Evolutionary conservation across 108 stramenopile species (phyloP), one percentile per base, ranked within the genome.

Genomic region (Discostella stelligeroides): DNA sequence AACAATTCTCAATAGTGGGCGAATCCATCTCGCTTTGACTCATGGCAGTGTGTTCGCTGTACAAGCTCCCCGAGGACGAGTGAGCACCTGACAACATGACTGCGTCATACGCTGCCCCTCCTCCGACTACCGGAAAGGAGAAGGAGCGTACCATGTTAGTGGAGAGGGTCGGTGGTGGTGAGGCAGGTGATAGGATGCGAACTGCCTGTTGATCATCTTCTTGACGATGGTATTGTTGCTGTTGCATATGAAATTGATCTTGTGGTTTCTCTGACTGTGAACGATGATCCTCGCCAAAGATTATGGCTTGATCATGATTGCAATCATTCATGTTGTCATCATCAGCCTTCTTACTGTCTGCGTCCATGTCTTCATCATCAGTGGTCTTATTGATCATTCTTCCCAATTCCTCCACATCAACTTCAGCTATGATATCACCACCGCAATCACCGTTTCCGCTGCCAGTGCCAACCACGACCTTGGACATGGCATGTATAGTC

Each of bases 141-240:
- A 5, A 34, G 6, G 34, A 34, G 34, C 34, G 34, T 34, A 34
- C 34, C 34, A 34, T 34, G 34, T 3, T 34, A 34, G 34, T 3
- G 6, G 34, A n/a, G n/a, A n/a, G n/a, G n/a, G n/a, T 5, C 6
- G 34, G 34, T 34, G 34, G 34, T 34, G 34, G 34, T 6, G 34
- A 34, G 34, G 34, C 34, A 6, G 34, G 34, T 34, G 34, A 34
- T 34, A 6, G 34, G 34, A 34, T 34, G 34, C 34, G 3, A 6
- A 34, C 34, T 34, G 34, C 43, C 42, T 63, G 62, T 23, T 63
- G 62, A 20, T 45, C 30, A 8, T 46, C 30, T 21, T 63, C 30
- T 23, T 63, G 62, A 20, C 47, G 42, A 1, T 46, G 62, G 12
- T 65, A 14, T 34, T 65, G 64, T 50, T 49, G 64, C 15, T 50